phyloP scores from a whole-genome alignment of 2,329 filamentous ascomycete species.

The Didymella pinodella region DNA sequence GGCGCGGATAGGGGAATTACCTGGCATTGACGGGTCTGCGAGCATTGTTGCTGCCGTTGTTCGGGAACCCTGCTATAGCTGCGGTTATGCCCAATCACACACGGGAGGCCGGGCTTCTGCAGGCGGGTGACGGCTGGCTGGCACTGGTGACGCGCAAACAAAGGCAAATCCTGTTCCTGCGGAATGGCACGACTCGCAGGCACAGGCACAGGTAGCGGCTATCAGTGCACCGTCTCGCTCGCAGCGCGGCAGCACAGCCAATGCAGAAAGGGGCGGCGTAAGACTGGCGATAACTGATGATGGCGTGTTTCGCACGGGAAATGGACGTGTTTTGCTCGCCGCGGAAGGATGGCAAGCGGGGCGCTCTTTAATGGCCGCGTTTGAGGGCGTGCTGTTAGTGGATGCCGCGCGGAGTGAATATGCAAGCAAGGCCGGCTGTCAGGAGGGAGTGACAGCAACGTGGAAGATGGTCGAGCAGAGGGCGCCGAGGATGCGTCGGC shows the following conservation, averaged over 20 bases:
- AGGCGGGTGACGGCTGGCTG: conserved; percentile 26
- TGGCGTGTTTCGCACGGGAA: conserved; percentile 36
- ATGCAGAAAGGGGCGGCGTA: conserved; percentile 33
- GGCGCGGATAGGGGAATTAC: conserved; percentile 47
- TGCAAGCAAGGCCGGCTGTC: conserved; percentile 19
- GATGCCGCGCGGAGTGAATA: conserved; percentile 29
- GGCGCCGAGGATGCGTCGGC: conserved; percentile 4
- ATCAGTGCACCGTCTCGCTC: not conserved
- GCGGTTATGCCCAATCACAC: conserved; percentile 45
- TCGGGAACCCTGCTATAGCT: conserved; percentile 43
- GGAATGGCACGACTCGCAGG: conserved; percentile 19
- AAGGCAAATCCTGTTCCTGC: conserved; percentile 27
- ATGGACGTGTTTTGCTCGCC: conserved; percentile 27
- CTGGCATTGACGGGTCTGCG: conserved; percentile 54
- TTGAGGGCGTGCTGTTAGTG: conserved; percentile 26
- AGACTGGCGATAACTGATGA: conserved; percentile 46
- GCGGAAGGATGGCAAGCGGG: conserved; percentile 29
- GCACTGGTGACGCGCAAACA: conserved; percentile 33
- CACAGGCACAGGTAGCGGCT: not conserved
- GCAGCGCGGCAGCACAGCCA: conserved; percentile 11
- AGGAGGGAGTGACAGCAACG: conserved; percentile 16
- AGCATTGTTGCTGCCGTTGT: conserved; percentile 52
- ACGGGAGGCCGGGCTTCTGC: conserved; percentile 33
- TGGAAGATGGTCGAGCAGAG: conserved; percentile 9
- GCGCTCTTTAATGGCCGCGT: conserved; percentile 27